Evolutionary conservation across 352 stramenopile genomes (phyloP), one percentile per base, ranked within the genome.

Genomic region (Phytophthora pisi): DNA sequence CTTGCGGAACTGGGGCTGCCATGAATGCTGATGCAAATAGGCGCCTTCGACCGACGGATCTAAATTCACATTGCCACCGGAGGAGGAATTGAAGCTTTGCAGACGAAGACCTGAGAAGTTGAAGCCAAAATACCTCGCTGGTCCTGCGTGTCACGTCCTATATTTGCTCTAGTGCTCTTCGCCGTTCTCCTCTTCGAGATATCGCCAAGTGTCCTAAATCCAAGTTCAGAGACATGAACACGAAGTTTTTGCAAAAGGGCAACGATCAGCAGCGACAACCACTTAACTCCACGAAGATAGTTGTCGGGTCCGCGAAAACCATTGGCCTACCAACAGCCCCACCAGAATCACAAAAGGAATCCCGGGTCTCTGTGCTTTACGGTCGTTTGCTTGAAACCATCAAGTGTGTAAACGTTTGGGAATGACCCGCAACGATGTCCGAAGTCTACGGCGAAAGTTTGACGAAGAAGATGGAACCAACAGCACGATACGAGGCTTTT

Each of bases 401-500:
- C 16, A 68, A 64, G 31, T 82, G 20, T 78, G 68, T 18, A 56
- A 51, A 15, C 40, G 43, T 5, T 58, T 82, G 11, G 71, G 64
- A 15, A 74, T 82, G 64, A 47, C 34, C 26, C 42, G n/a, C 7
- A 51, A 59, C 7, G 68, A 82, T 42, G 53, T 82, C 4, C 70
- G 53, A 28, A 40, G 49, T 2, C 61, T 82, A 1, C 60, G 62
- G 0, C 68, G 46, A 7, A 58, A 68, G 26, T 82, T 80, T 56
- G 68, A 72, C 34, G 65, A 72, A n/a, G 72, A 78, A 40, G 68
- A 80, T 43, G 51, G 40, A 1, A 46, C 20, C 15, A 10, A 47
- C 42, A 78, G 69, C 8, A 82, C 67, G 3, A 70, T 72, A 31
- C 56, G 61, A 5, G 51, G 58, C 9, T 80, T 87, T 52, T 85